Base-by-base conservation (phyloP, 208 protist genomes). In the Tritrichomonas musculus region DNA sequence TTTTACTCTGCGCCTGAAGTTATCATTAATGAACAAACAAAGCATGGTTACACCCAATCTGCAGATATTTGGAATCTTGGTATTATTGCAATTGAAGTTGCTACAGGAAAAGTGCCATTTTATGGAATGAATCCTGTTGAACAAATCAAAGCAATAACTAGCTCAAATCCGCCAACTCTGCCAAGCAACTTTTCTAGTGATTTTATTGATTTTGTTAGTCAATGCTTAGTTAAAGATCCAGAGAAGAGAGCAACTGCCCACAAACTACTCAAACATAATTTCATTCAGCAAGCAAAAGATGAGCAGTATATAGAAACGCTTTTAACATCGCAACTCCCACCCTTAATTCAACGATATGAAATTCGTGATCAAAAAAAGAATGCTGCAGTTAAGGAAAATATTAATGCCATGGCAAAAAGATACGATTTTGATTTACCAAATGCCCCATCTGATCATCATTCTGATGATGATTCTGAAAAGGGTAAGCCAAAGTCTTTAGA, bases 41-140 rank as follows among this genome's bases (percentile, higher is more conserved):
- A 96, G 41, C 20, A 50, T 36, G 92, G 94, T 2, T 95, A 96
- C 55, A 93, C 95, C n/a, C 30, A 88, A 13, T 95, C 95, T 77
- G 95, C 94, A 49, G 96, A 96, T 94, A 94, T 96, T 41, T 96
- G 96, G 96, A 94, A 94, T 33, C 77, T 96, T 30, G 96, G 96
- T n/a, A 96, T 96, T 60, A 95, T 93, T 0, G 95, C 95, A 25
- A 93, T 96, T 36, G 96, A 96, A 92, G 36, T 96, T 14, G 95
- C 94, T 0, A 94, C 95, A 49, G 84, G 64, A 30, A 33, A 92
- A 13, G 93, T 95, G n/a, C 96, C 96, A 1, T 93, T 94, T 55
- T 57, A 11, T 22, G 69, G 47, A 47, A 39, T 77, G 25, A 39
- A 47, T 11, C 39, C 8, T 13, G 11, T 77, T 9, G 69, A 77